Evolutionary conservation across 768 basidiomycete genomes (phyloP), one percentile per base, ranked within the genome.

Genomic region (Candolleomyces aberdarensis): DNA sequence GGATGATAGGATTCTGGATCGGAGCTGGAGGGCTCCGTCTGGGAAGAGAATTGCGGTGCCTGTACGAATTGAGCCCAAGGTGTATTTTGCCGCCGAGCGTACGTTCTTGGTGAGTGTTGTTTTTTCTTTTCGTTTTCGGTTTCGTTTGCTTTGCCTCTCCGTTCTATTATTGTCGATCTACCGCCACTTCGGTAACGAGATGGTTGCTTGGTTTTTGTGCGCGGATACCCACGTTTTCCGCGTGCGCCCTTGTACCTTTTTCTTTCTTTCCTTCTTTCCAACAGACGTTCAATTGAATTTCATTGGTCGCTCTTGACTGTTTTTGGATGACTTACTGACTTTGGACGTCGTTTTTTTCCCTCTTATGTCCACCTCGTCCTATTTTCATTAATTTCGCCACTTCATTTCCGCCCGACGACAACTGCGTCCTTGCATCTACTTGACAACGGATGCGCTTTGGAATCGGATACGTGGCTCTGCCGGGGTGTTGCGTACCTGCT

Each of bases 1-100:
- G 5, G 80, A 84, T 20, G 85, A 88, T 63, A 81, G 85, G 62
- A 71, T 88, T 15, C 69, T 90, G 51, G 83, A 81, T 56, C 79
- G 88, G 58, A 83, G 85, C 61, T 92, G 89, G 87, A 78, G 71
- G 26, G 96, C 96, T 1, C 91, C 92, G 0, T 75, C 81, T 46
- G 96, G 96, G 11, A 98, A 98, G 79, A 82, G 83, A 64, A 96
- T 99, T 60, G 85, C 94, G 0, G 86, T 98, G 3, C 95, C 96
- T 26, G 90, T 99, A n/a, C 85, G 97, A 57, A 85, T 99, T 51
- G 97, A 99, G 73, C 97, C 97, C 31, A 99, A 99, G 76, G 95
- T 97, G 3, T 96, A 96, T 70, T 99, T 98, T 71, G 97, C 97
- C 6, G 88, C 89, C 41, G 96, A 98, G 74, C 82, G 96, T 62